Percentiles rank a stretch among this genome's conserved stretches.
phyloP scores from a whole-genome alignment of 2,329 filamentous ascomycete genomes.

The Colletotrichum salicis region DNA sequence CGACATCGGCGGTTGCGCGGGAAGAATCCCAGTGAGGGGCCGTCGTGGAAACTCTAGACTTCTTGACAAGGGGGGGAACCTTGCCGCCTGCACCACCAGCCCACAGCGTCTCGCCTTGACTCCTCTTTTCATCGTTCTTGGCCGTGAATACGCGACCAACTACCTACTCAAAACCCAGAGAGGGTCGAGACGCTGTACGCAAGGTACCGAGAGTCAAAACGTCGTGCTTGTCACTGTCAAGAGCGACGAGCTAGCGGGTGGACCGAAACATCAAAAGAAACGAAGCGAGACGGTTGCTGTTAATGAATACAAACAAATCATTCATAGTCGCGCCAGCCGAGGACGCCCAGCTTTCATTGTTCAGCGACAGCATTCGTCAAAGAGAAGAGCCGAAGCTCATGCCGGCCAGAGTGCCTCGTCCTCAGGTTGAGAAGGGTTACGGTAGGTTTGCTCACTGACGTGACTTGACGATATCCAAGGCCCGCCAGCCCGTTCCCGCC shows the following conservation, averaged over 20 bases:
- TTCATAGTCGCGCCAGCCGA: not conserved
- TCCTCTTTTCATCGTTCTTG: not conserved
- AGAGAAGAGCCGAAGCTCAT: constrained; percentile 16
- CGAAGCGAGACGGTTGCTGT: not conserved
- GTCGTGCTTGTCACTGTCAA: not conserved
- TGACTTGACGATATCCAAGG: not conserved
- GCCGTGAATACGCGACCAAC: not conserved
- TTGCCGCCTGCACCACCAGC: not conserved
- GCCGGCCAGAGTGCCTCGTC: not conserved
- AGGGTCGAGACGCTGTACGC: not conserved
- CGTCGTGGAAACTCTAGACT: constrained; percentile 1
- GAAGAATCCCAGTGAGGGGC: constrained; percentile 27
- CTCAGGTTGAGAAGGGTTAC: not conserved
- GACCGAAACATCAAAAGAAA: constrained; percentile 8
- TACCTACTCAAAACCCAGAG: constrained; percentile 1
- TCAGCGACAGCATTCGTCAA: not conserved
- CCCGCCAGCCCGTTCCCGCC: constrained; percentile 13
- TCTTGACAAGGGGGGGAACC: not conserved
- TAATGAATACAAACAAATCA: constrained; percentile 1
- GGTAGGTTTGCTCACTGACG: not conserved
- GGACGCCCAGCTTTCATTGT: not conserved
- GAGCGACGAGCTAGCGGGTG: not conserved
- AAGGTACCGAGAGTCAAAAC: not conserved
- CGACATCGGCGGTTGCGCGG: constrained; percentile 33
- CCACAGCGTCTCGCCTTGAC: constrained; percentile 28